phyloP scores from a whole-genome alignment of 2,329 filamentous ascomycete genomes.

The Tolypocladium pustulatum region DNA sequence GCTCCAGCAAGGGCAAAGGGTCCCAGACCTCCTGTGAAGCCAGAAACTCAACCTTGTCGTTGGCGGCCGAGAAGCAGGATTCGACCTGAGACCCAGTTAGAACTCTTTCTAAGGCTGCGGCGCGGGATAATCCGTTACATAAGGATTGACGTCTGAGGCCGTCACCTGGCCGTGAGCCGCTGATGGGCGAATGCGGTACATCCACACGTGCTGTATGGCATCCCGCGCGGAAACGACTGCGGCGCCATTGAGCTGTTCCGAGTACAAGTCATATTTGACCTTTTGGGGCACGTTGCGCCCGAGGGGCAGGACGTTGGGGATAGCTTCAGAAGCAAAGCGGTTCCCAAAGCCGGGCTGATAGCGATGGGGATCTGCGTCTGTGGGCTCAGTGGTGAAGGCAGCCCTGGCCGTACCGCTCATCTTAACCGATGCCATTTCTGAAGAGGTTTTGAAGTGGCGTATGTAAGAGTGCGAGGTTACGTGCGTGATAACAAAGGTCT shows the following conservation, averaged over 20 bases:
- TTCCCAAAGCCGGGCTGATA: slow-evolving; percentile 50
- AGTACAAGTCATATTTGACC: slow-evolving; percentile 28
- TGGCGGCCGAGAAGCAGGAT: slow-evolving; percentile 33
- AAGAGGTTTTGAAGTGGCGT: background rate
- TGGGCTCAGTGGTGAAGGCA: slow-evolving; percentile 10
- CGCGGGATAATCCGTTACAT: slow-evolving; percentile 6
- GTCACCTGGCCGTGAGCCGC: slow-evolving; percentile 16
- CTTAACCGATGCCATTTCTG: background rate
- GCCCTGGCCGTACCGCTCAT: slow-evolving; percentile 10
- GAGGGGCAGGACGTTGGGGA: slow-evolving; percentile 31
- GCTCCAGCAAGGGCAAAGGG: slow-evolving; percentile 23
- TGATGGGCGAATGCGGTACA: slow-evolving; percentile 21
- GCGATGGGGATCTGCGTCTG: slow-evolving; percentile 29
- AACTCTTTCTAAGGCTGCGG: background rate
- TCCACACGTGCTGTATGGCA: slow-evolving; percentile 21
- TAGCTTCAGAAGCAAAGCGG: slow-evolving; percentile 33
- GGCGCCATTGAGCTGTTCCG: slow-evolving; percentile 37
- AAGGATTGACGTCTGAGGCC: slow-evolving; percentile 13
- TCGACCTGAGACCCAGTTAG: slow-evolving; percentile 14
- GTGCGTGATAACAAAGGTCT: background rate
- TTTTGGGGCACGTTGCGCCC: slow-evolving; percentile 35
- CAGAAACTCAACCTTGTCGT: slow-evolving; percentile 32
- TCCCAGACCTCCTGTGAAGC: slow-evolving; percentile 37
- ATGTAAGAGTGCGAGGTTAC: background rate
- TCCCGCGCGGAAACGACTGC: slow-evolving; percentile 20